phyloP scores from a whole-genome alignment of 352 stramenopile genomes.

The Phytophthora tentaculata region DNA sequence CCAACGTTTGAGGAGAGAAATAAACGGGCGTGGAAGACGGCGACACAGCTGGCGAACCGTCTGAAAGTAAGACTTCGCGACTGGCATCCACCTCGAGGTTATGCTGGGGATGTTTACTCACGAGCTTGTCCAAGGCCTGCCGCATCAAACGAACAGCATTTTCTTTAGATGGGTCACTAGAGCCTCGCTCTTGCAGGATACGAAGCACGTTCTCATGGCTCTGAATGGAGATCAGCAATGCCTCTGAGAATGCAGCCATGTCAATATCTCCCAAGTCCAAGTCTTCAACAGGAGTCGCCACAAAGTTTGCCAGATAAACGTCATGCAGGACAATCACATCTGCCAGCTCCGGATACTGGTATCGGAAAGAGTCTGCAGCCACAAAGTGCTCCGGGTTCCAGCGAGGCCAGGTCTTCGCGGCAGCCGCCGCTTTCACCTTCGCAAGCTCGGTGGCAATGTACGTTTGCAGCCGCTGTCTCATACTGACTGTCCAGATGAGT shows the following conservation, averaged over 20 bases:
- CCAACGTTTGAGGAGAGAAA: slow-evolving; percentile 23
- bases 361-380: slow-evolving; percentile 86
- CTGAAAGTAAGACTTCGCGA: slow-evolving; percentile 11
- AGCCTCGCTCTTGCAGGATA: slow-evolving; percentile 73
- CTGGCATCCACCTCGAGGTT: slow-evolving; percentile 63
- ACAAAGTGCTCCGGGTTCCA: slow-evolving; percentile 88
- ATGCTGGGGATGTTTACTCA: slow-evolving; percentile 76
- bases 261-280: slow-evolving; percentile 75
- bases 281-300: slow-evolving; percentile 46
- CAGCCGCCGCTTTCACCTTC: slow-evolving; percentile 72
- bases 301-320: slow-evolving; percentile 87
- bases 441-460: slow-evolving; percentile 60
- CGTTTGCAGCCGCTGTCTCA: slow-evolving; percentile 61
- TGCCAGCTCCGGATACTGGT: slow-evolving; percentile 79
- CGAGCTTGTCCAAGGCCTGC: slow-evolving; percentile 77
- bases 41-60: slow-evolving; percentile 19
- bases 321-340: slow-evolving; percentile 82
- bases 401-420: slow-evolving; percentile 63
- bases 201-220: slow-evolving; percentile 83
- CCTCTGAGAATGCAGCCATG: slow-evolving; percentile 79
- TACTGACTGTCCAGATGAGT: slow-evolving; percentile 79
- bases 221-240: slow-evolving; percentile 83
- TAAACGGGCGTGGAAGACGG: slow-evolving; percentile 1
- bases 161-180: slow-evolving; percentile 66
- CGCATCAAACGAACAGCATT: slow-evolving; percentile 69